These are phyloP conservation scores for Phialophora chinensis DNA, from an alignment of 2,329 filamentous ascomycete genomes.

Conservation along the genomic window DNA sequence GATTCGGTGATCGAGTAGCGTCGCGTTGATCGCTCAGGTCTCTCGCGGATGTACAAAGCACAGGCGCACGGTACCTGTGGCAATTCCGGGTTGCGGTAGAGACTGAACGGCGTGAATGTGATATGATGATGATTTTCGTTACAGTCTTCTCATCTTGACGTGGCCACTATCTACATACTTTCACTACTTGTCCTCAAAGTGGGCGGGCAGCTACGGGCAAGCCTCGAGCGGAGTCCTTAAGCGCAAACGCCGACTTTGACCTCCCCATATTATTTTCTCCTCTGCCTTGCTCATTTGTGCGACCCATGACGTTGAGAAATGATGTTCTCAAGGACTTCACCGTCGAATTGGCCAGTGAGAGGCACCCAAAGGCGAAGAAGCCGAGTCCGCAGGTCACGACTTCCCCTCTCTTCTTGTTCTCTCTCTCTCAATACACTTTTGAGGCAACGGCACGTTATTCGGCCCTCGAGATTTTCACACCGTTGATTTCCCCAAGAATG, in stretches of 20 bases:
- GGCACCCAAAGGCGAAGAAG: background rate
- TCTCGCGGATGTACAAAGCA: constrained; percentile 1
- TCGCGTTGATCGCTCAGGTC: constrained; percentile 1
- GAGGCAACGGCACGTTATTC: background rate
- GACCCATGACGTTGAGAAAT: constrained; percentile 3
- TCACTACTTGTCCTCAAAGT: background rate
- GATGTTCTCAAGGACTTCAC: constrained; percentile 7
- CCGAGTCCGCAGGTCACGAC: background rate
- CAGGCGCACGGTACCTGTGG: background rate
- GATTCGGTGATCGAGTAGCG: constrained; percentile 31
- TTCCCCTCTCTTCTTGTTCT: background rate
- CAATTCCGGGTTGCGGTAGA: background rate
- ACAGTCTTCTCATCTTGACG: background rate
- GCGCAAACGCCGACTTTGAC: constrained; percentile 1
- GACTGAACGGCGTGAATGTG: background rate
- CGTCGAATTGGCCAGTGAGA: background rate
- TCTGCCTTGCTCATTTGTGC: constrained; percentile 12
- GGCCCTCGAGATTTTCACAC: constrained; percentile 1
- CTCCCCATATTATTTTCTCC: constrained; percentile 10
- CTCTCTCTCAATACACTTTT: background rate
- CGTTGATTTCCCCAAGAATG: constrained; percentile 14
- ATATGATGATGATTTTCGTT: background rate
- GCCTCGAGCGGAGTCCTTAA: background rate
- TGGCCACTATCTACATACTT: constrained; percentile 1
- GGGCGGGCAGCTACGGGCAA: background rate